Conservation (phyloP, 176 grass and related monocot genomes). For the Carex scoparia region DNA sequence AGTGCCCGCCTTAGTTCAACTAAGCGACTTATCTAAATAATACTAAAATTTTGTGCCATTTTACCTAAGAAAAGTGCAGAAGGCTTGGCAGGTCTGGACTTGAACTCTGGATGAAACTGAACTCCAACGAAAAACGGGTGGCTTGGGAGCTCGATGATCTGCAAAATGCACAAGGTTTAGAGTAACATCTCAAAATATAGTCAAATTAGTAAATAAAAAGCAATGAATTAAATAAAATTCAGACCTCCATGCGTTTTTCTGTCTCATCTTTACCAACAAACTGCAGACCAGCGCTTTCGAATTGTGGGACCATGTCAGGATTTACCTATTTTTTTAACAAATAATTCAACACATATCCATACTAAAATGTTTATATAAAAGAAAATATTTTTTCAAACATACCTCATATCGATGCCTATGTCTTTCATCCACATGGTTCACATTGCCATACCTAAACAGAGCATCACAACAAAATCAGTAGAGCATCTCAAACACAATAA, state of each 20-base stretch:
- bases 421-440: conserved; percentile 62
- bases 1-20: background rate
- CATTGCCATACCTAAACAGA: conserved; percentile 63
- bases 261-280: conserved; percentile 88
- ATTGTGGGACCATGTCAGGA: conserved; percentile 81
- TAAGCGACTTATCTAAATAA: too few species aligned
- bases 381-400: background rate
- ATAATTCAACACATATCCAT: background rate
- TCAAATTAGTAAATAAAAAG: background rate
- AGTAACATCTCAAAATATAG: background rate
- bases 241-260: conserved; percentile 78
- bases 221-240: background rate
- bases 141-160: conserved; percentile 86
- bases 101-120: conserved; percentile 98
- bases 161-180: conserved; percentile 14
- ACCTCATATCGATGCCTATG: conserved; percentile 98
- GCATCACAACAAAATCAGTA: conserved; percentile 7
- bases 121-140: conserved; percentile 81
- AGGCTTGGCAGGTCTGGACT: conserved; percentile 85
- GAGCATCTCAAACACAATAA: conserved; percentile 3
- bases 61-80: conserved; percentile 93
- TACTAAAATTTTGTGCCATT: background rate
- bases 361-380: background rate
- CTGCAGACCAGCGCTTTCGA: conserved; percentile 78
- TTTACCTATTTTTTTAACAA: conserved; percentile 51